These are phyloP conservation scores for Rhodotorula sp. DNA, from an alignment of 1,284 basidiomycete species.

Conservation along the genomic window DNA sequence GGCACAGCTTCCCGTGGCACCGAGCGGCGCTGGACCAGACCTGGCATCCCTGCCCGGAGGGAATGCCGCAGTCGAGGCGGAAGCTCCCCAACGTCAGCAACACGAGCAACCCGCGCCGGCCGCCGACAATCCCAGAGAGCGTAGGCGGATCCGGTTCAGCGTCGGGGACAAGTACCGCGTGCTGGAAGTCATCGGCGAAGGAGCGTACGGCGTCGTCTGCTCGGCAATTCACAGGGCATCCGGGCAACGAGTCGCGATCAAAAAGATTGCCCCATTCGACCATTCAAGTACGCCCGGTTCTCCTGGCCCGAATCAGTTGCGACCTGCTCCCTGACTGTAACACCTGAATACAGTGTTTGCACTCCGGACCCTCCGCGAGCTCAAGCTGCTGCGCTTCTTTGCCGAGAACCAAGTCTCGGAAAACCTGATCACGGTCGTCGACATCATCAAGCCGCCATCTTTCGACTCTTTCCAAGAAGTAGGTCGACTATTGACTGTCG, in stretches of 20 bases:
- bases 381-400: conserved; percentile 64
- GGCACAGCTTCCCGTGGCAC: neutral
- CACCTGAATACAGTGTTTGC: conserved; percentile 62
- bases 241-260: conserved; percentile 52
- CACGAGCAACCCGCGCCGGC: neutral
- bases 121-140: conserved; percentile 15
- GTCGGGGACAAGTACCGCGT: conserved; percentile 41
- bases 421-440: conserved; percentile 83
- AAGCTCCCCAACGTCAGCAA: neutral
- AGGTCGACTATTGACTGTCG: too few relatives aligned
- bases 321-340: neutral
- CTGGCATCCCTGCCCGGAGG: too few relatives aligned
- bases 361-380: conserved; percentile 75
- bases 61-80: neutral
- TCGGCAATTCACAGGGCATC: conserved; percentile 49
- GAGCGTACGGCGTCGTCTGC: conserved; percentile 53
- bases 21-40: neutral
- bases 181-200: conserved; percentile 52
- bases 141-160: conserved; percentile 36
- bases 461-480: conserved; percentile 85
- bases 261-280: conserved; percentile 77
- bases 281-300: conserved; percentile 58
- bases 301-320: neutral
- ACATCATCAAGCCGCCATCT: conserved; percentile 85
- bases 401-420: conserved; percentile 46